Base-by-base conservation (phyloP, 2,329 filamentous ascomycete genomes). In the Pseudofabraea citricarpa region DNA sequence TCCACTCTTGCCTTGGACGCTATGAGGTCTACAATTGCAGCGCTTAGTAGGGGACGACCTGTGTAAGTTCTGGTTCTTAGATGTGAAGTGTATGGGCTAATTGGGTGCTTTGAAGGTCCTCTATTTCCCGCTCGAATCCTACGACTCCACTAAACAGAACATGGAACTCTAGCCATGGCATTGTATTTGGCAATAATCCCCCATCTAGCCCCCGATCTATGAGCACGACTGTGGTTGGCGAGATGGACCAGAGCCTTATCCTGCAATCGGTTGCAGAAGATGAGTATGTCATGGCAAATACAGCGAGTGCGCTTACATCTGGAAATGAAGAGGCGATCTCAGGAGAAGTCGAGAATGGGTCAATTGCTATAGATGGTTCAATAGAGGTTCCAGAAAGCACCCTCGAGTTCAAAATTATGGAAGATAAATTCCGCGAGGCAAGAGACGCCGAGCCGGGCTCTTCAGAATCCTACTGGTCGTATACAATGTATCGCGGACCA, bases 401-500 rank as follows among this genome's bases (percentile, higher is more conserved):
- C 1, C 57, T 72, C 5, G 58, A 67, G 1, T 79, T 67, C 57
- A 71, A 72, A 45, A 72, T 80, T 35, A 61, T 66, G 2, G 57
- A 67, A 22, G 62, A 71, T 3, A 46, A 66, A 16, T 78, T 78
- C 47, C 57, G 64, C 4, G 64, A 66, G 2, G 79, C 79, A 2
- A 72, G 69, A 47, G 57, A 64, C 4, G 72, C 75, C 1, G 52
- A 62, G 0, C 51, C 63, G 5, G 75, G 67, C 8, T 66, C 69
- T 0, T 56, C 46, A 8, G 64, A 64, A 37, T 82, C 79, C 0
- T 87, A 72, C 59, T 93, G 85, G 85, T 79, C 75, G 2, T 78
- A 90, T 60, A 69, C 58, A 1, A 62, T 89, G 44, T 93, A 91
- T 59, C 74, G 79, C 8, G 75, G 74, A 4, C 64, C 74, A 36